A percentile compares a stretch with the other conserved stretches of the same genome.
These are phyloP conservation scores for Penicillium sp. DNA, from an alignment of 2,329 filamentous ascomycete genomes.

Conservation along the genomic window DNA sequence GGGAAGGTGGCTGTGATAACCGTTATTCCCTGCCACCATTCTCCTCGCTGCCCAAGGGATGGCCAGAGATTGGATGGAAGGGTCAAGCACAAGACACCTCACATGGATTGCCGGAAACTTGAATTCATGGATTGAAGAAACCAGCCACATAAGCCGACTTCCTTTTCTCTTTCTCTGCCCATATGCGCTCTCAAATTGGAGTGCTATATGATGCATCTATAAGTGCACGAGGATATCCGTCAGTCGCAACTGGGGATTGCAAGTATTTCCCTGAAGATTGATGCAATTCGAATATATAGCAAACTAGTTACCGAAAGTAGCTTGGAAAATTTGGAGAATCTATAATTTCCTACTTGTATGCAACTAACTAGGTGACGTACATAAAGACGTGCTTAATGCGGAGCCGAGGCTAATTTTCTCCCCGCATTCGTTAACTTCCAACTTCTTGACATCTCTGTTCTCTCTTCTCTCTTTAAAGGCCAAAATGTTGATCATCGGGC, in stretches of 20 bases:
- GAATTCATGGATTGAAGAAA: conserved; percentile 2
- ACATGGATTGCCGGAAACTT: conserved; percentile 32
- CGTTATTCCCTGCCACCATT: conserved; percentile 60
- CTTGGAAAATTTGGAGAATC: background rate
- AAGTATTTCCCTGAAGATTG: too few relatives aligned
- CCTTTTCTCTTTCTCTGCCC: background rate
- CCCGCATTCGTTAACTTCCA: conserved; percentile 20
- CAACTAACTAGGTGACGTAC: background rate
- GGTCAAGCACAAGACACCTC: conserved; percentile 37
- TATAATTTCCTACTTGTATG: background rate
- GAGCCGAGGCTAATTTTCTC: conserved; percentile 25
- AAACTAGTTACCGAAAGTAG: background rate
- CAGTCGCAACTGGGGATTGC: background rate
- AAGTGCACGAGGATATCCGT: background rate
- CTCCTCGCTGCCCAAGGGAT: conserved; percentile 58
- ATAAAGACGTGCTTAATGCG: conserved; percentile 3
- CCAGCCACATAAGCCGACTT: background rate
- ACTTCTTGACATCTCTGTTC: background rate
- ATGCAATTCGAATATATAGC: background rate
- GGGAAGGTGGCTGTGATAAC: conserved; percentile 50
- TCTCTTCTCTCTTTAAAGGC: background rate
- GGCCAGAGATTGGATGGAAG: conserved; percentile 59
- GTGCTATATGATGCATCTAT: background rate
- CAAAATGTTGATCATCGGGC: conserved; percentile 85
- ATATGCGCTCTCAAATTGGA: background rate